Conservation (phyloP, 1,284 basidiomycete species). For the Pseudozyma hubeiensis region DNA sequence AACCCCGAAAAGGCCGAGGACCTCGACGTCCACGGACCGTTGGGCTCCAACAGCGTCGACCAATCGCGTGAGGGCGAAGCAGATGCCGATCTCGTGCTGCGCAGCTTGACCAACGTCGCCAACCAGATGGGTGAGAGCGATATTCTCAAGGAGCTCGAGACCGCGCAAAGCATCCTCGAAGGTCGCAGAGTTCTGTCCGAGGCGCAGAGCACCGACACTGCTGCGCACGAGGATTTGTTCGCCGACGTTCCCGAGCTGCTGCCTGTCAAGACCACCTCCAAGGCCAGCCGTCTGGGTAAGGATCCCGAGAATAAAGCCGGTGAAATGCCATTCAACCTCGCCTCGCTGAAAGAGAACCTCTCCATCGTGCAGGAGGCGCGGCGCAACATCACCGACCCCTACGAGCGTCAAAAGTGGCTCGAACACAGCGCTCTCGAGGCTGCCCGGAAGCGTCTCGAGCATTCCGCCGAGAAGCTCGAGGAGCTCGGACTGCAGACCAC, state of each 20-base stretch:
- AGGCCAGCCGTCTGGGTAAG: constrained; percentile 33
- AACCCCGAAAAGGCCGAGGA: constrained; percentile 38
- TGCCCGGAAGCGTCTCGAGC: constrained; percentile 61
- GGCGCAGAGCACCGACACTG: constrained; percentile 13
- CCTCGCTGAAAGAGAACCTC: constrained; percentile 59
- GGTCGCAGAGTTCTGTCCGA: constrained; percentile 38
- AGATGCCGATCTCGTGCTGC: constrained; percentile 39
- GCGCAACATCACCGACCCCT: constrained; percentile 49
- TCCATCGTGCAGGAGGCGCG: constrained; percentile 60
- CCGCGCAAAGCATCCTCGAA: constrained; percentile 39
- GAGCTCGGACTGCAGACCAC: constrained; percentile 56
- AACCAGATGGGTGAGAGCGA: constrained; percentile 46
- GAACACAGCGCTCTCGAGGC: constrained; percentile 65
- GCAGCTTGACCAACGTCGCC: constrained; percentile 40
- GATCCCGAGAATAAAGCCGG: constrained; percentile 29
- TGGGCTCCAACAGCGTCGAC: constrained; percentile 38
- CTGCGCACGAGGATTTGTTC: constrained; percentile 13
- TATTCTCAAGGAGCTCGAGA: constrained; percentile 53
- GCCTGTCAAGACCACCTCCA: constrained; percentile 50
- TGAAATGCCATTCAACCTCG: constrained; percentile 62
- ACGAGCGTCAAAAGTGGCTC: constrained; percentile 67
- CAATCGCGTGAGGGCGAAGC: constrained; percentile 49
- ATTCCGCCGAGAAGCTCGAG: constrained; percentile 56
- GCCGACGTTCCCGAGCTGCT: constrained; percentile 47
- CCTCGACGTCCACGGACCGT: constrained; percentile 32